Conservation (phyloP, 1,139 yeast genomes). For the Nakaseomyces glabratus region DNA sequence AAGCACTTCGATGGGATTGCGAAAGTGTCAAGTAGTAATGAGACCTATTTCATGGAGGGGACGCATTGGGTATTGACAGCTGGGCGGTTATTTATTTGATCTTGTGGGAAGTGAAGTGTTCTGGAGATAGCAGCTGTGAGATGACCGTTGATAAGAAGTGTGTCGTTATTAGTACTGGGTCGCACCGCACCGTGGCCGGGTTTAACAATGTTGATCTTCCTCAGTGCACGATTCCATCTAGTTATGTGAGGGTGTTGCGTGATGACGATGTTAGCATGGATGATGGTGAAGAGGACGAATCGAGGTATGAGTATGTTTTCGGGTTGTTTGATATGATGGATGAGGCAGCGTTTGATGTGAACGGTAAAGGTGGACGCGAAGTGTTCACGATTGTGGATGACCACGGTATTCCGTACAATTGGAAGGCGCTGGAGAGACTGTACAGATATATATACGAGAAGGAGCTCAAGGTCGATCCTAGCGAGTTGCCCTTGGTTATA, state of each 20-base stretch:
- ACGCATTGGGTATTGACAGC: too few species aligned
- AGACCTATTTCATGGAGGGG: too few species aligned
- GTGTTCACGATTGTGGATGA: slow-evolving; percentile 51
- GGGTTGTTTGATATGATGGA: slow-evolving; percentile 33
- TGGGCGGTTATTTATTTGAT: too few species aligned
- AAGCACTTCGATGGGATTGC: too few species aligned
- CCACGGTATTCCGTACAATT: slow-evolving; percentile 58
- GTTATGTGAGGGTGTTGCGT: slow-evolving; percentile 34
- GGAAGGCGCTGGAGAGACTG: slow-evolving; percentile 49
- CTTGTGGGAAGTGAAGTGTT: too few species aligned
- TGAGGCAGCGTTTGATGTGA: slow-evolving; percentile 36
- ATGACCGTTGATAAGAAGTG: slow-evolving; percentile 19
- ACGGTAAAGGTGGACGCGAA: slow-evolving; percentile 35
- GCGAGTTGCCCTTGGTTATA: slow-evolving; percentile 53
- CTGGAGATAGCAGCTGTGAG: too few species aligned
- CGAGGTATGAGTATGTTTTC: slow-evolving; percentile 37
- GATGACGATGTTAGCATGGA: slow-evolving; percentile 1
- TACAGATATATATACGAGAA: slow-evolving; percentile 49
- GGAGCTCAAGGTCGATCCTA: slow-evolving; percentile 40
- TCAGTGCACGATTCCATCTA: slow-evolving; percentile 46
- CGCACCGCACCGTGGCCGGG: slow-evolving; percentile 60
- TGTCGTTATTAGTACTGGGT: slow-evolving; percentile 62
- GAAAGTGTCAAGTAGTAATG: too few species aligned
- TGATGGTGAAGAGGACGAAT: slow-evolving; percentile 7
- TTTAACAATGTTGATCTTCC: slow-evolving; percentile 61